These are phyloP conservation scores for Calycina marina DNA, from an alignment of 2,329 filamentous ascomycete genomes.

Conservation along the genomic window DNA sequence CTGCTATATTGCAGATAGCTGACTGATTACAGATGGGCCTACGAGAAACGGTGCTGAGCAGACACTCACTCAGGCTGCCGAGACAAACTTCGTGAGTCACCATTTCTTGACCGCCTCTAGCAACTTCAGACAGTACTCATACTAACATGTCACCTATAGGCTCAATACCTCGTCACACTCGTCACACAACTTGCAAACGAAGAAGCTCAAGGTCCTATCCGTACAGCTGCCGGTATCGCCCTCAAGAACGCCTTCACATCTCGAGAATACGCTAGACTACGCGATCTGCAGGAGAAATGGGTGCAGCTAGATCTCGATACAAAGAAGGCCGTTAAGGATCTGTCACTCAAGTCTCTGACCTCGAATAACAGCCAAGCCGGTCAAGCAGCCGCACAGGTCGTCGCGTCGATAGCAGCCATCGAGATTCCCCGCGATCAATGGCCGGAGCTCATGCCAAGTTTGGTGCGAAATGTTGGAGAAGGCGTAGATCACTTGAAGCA, in stretches of 20 bases:
- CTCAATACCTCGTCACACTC: conserved; percentile 82
- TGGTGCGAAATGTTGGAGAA: conserved; percentile 86
- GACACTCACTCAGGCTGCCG: conserved; percentile 82
- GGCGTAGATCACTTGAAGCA: conserved; percentile 85
- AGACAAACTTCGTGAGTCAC: conserved; percentile 78
- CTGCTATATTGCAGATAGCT: neutral
- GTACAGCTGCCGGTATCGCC: conserved; percentile 87
- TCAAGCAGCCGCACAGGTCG: conserved; percentile 83
- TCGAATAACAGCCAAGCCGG: conserved; percentile 73
- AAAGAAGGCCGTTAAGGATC: conserved; percentile 76
- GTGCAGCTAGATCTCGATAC: conserved; percentile 66
- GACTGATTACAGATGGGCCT: conserved; percentile 55
- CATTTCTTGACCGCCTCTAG: conserved; percentile 19
- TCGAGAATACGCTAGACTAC: conserved; percentile 74
- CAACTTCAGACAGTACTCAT: too few species aligned
- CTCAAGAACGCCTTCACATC: conserved; percentile 97
- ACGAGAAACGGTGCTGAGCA: conserved; percentile 86
- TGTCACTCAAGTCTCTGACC: conserved; percentile 75
- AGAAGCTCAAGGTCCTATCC: conserved; percentile 64
- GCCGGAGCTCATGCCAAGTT: conserved; percentile 73
- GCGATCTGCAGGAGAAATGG: conserved; percentile 91
- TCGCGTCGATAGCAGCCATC: conserved; percentile 86
- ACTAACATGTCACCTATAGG: conserved; percentile 35
- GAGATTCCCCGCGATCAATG: conserved; percentile 89
- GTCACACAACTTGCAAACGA: conserved; percentile 93